Conservation (phyloP, 73 alveolate genomes). For the Paramecium octaurelia region DNA sequence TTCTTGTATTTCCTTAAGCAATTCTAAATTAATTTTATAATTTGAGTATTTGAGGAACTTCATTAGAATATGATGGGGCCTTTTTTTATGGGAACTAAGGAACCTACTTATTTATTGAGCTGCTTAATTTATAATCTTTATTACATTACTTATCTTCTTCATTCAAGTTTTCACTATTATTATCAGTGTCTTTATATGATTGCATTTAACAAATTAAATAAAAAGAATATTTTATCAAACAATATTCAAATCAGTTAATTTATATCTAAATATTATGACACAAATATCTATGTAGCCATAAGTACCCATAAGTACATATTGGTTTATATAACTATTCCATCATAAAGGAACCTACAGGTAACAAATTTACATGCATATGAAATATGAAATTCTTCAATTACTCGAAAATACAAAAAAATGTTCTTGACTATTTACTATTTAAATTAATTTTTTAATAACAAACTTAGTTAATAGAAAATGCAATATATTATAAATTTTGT, state of each 20-base stretch:
- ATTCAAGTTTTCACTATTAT: background rate
- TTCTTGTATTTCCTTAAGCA: conserved; percentile 13
- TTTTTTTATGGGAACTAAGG: conserved; percentile 33
- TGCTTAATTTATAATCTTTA: background rate
- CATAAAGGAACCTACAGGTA: background rate
- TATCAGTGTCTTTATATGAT: background rate
- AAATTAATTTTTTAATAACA: background rate
- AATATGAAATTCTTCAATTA: no score
- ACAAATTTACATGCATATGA: background rate
- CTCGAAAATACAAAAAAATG: background rate
- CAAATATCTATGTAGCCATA: background rate
- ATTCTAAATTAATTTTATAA: background rate
- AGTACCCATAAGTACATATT: background rate
- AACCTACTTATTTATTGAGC: background rate
- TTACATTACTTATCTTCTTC: conserved; percentile 35
- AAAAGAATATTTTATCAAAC: background rate
- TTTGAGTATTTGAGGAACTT: background rate
- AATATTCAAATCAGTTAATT: background rate
- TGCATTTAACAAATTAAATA: background rate
- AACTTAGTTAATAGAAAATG: background rate
- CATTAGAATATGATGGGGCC: conserved; percentile 7
- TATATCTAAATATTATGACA: background rate
- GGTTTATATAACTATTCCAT: background rate
- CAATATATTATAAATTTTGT: background rate
- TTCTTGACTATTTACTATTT: background rate